Conservation (phyloP, 768 basidiomycete genomes). For the Auricularia cornea region DNA sequence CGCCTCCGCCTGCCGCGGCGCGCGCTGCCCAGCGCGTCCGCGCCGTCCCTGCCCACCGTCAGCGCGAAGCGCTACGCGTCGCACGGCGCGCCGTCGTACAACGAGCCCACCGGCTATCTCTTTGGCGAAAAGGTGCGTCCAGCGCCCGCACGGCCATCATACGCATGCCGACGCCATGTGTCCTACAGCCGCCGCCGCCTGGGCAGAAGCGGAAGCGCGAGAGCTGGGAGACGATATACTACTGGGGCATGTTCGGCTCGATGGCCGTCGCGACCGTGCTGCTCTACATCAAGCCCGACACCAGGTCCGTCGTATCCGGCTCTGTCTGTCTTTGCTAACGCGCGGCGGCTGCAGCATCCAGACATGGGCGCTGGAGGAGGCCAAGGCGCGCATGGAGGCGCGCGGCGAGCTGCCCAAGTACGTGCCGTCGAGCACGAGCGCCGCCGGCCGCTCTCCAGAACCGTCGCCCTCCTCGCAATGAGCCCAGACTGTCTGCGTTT, state of each 20-base stretch:
- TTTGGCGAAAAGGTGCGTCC: constrained; percentile 81
- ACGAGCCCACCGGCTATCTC: constrained; percentile 80
- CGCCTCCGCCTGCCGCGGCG: neutral
- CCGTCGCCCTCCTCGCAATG: neutral
- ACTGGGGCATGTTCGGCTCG: constrained; percentile 83
- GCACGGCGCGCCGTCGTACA: constrained; percentile 66
- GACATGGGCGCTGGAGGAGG: constrained; percentile 86
- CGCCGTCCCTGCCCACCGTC: neutral
- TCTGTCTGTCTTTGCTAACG: neutral
- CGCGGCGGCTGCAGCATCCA: constrained; percentile 53
- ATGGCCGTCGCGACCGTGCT: constrained; percentile 69
- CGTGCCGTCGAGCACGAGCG: constrained; percentile 37
- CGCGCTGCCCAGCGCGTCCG: neutral
- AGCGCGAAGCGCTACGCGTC: constrained; percentile 6
- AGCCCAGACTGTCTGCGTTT: no score
- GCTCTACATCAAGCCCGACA: constrained; percentile 89
- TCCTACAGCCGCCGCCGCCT: constrained; percentile 67
- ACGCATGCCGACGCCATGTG: no score
- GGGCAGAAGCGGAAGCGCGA: constrained; percentile 84
- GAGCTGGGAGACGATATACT: constrained; percentile 88
- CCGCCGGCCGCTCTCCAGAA: neutral
- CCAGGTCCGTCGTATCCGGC: constrained; percentile 57
- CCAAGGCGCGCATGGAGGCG: constrained; percentile 83
- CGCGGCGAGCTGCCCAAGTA: constrained; percentile 88
- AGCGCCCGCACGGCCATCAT: no score